A percentile compares a stretch with the other conserved stretches of the same genome.
Evolutionary conservation across 2,329 filamentous ascomycete species (phyloP).

Genomic region (Phoma herbarum): DNA sequence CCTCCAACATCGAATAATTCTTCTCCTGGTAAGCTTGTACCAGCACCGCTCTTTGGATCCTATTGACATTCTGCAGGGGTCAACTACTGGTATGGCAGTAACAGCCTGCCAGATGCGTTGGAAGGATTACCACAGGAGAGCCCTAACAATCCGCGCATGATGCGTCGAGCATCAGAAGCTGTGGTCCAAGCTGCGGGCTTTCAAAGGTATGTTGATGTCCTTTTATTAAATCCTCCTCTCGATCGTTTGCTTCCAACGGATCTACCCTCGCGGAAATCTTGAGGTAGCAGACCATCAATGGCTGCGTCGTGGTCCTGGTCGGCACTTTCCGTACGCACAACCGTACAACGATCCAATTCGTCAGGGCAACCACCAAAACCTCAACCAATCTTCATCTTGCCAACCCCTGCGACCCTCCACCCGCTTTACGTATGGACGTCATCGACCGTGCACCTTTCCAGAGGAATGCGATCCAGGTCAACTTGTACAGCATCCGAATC

Average conservation of each 20-base stretch:
- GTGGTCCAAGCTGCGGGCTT: constrained; percentile 40
- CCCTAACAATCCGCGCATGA: constrained; percentile 36
- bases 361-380: constrained; percentile 2
- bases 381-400: constrained; percentile 1
- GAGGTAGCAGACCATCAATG: not conserved
- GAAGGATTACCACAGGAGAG: constrained; percentile 36
- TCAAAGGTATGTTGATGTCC: constrained; percentile 38
- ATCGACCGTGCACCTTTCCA: not conserved
- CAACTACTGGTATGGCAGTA: constrained; percentile 47
- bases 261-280: not conserved
- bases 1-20: constrained; percentile 47
- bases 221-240: not conserved
- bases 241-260: not conserved
- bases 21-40: constrained; percentile 40
- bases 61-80: constrained; percentile 36
- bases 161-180: constrained; percentile 47
- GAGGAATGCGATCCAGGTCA: constrained; percentile 14
- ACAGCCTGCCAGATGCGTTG: constrained; percentile 41
- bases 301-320: constrained; percentile 9
- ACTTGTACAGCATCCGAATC: constrained; percentile 24
- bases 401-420: not conserved
- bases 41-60: constrained; percentile 6
- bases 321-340: constrained; percentile 6
- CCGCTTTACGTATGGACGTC: not conserved
- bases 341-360: constrained; percentile 4